These are phyloP conservation scores for Botrytis tulipae DNA, from an alignment of 2,329 filamentous ascomycete species.

Conservation along the genomic window DNA sequence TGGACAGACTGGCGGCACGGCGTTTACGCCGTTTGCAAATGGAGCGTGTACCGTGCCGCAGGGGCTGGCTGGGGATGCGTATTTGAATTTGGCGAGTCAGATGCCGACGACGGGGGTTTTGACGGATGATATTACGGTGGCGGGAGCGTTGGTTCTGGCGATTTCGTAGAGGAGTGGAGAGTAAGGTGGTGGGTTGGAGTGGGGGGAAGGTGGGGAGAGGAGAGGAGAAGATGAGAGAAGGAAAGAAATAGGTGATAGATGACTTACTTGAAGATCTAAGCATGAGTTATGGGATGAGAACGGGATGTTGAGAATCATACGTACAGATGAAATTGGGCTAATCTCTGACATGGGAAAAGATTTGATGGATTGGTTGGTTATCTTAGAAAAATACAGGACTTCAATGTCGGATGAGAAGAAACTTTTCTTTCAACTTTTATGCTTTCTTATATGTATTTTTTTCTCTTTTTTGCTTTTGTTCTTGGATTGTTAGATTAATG, in stretches of 20 bases:
- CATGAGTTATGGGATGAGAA: not conserved
- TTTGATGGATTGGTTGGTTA: not conserved
- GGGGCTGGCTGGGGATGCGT: conserved; percentile 61
- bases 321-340: not conserved
- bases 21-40: conserved; percentile 56
- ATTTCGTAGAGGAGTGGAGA: conserved; percentile 29
- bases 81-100: conserved; percentile 62
- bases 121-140: conserved; percentile 63
- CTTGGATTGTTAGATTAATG: not conserved
- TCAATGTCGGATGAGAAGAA: too few relatives aligned
- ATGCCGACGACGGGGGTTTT: conserved; percentile 51
- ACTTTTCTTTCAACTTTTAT: not conserved
- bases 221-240: not conserved
- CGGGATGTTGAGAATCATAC: too few relatives aligned
- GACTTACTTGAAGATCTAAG: not conserved
- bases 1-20: conserved; percentile 54
- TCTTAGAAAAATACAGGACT: not conserved
- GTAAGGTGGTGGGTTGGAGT: not conserved
- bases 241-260: not conserved
- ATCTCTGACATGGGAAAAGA: not conserved
- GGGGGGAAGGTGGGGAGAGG: not conserved
- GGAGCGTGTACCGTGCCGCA: conserved; percentile 60
- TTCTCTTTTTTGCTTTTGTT: not conserved
- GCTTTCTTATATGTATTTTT: not conserved
- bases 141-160: conserved; percentile 60